Evolutionary conservation across 345 rosid species (phyloP), one percentile per base, ranked within the genome.

Genomic region (Rhizophora apiculata): DNA sequence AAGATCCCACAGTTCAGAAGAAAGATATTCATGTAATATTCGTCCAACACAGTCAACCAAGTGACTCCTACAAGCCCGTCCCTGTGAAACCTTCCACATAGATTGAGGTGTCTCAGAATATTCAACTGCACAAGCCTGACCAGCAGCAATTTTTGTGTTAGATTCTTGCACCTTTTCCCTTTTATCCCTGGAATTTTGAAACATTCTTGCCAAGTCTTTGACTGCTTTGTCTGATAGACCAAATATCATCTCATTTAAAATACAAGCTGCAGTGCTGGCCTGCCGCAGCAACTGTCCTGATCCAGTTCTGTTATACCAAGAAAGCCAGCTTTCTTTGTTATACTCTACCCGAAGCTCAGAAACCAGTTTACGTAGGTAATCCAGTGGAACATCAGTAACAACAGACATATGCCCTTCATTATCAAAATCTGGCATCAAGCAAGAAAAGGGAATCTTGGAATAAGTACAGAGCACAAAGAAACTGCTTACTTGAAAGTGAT

Each of bases 191-290:
- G 90, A 79, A 70, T 86, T 89, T 29, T 67, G 76, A 84, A 91
- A 91, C 80, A 81, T 73, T 76, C 71, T 79, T 63, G 77, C 68
- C 73, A 91, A 77, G 68, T 59, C 74, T 74, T 86, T 76, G 18
- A 78, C 78, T 24, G 93, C 86, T 72, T 81, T 83, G 67, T 85
- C 85, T 3, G 98, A 89, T 78, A 89, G 67, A 67, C 98, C 98
- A 77, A 81, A 91, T 43, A 91, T 80, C 85, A 94, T 84, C 83
- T 94, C 98, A 81, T 94, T 94, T 67, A 91, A 76, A 75, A 94
- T 84, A 79, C 96, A 91, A 11, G 80, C 82, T 22, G 97, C 91
- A 32, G 93, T 90, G 71, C 89, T 79, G 29, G 97, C 96, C 75
- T 86, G 93, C 37, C 89, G 93, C 70, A 94, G 72, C 75, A 88